A percentile compares a stretch with the other conserved stretches of the same genome.
These are phyloP conservation scores for Atalantia buxifolia DNA, from an alignment of 345 rosid species.

Conservation along the genomic window DNA sequence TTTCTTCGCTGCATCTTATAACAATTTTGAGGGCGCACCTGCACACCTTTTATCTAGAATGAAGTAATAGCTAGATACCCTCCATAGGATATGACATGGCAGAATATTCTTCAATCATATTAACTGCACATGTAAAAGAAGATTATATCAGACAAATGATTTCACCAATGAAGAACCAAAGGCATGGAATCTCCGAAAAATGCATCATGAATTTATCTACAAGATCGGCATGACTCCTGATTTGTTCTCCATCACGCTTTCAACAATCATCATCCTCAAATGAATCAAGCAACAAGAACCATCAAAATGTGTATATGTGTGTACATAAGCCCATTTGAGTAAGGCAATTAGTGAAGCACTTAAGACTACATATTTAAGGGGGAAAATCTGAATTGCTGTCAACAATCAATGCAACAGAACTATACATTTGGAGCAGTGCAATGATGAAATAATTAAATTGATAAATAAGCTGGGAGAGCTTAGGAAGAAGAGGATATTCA, in stretches of 20 bases:
- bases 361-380: too few relatives aligned
- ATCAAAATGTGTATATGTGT: neutral
- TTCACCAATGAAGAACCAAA: neutral
- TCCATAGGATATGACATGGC: neutral
- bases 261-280: neutral
- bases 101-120: neutral
- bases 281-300: neutral
- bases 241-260: neutral
- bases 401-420: too few relatives aligned
- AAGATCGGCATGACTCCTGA: neutral
- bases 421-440: neutral
- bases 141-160: neutral
- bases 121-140: constrained; percentile 15
- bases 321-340: neutral
- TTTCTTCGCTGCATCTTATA: constrained; percentile 9
- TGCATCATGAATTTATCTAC: neutral
- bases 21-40: neutral
- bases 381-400: too few relatives aligned
- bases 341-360: too few relatives aligned
- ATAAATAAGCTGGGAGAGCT: neutral
- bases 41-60: constrained; percentile 8
- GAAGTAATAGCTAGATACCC: constrained; percentile 1
- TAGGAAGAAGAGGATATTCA: constrained; percentile 14
- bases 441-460: neutral
- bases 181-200: neutral